Evolutionary conservation across 176 grass and related monocot genomes (phyloP).

Genomic region (Ensete ventricosum): DNA sequence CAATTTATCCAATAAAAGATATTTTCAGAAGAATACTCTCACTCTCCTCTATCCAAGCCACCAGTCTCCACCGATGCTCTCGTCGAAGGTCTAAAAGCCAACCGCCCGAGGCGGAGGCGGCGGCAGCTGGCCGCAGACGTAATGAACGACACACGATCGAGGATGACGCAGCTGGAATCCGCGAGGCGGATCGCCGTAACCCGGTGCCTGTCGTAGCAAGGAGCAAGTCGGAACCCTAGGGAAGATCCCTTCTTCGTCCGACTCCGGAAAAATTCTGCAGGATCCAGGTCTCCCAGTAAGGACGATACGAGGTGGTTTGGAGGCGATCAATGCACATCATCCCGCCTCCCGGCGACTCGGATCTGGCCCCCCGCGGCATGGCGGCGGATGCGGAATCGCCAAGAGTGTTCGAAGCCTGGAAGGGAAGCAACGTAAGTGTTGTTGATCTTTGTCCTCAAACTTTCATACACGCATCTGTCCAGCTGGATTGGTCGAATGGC

Average conservation of each 20-base stretch:
- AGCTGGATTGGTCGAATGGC: neutral
- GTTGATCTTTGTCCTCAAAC: neutral
- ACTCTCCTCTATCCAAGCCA: neutral
- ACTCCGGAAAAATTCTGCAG: neutral
- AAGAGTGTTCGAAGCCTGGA: slow-evolving; percentile 85
- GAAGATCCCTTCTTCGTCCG: neutral
- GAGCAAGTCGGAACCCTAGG: neutral
- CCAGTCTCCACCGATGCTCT: neutral
- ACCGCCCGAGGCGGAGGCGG: neutral
- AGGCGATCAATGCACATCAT: slow-evolving; percentile 49
- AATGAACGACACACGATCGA: neutral
- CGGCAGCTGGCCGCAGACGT: neutral
- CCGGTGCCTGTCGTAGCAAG: neutral
- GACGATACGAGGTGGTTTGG: neutral
- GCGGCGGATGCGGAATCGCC: slow-evolving; percentile 34
- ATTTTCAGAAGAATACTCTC: no score
- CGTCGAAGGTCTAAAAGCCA: neutral
- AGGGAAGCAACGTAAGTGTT: slow-evolving; percentile 84
- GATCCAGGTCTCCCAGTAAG: neutral
- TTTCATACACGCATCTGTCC: no score
- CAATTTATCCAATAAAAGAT: no score
- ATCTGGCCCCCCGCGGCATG: slow-evolving; percentile 17
- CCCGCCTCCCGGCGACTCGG: slow-evolving; percentile 37
- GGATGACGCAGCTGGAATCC: neutral
- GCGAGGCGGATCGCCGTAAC: neutral